Percentiles rank a stretch among this genome's conserved stretches.
Conservation (phyloP, 23 red algal genomes). For the Gracilaria gracilis region DNA sequence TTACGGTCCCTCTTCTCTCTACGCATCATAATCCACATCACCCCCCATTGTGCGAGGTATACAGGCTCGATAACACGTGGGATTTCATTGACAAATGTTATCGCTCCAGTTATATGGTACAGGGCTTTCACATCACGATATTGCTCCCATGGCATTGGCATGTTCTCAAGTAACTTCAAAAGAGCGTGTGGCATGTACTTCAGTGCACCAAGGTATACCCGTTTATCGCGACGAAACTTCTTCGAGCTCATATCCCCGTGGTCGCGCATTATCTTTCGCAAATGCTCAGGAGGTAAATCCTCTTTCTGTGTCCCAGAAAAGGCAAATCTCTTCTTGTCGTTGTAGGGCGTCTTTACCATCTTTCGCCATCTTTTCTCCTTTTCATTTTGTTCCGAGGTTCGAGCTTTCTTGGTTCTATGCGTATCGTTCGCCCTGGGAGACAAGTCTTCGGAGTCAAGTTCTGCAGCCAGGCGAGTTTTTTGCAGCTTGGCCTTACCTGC, state of each 20-base stretch:
- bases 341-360: constrained; percentile 52
- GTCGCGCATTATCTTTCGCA: constrained; percentile 94
- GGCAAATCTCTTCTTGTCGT: constrained; percentile 73
- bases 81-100: constrained; percentile 93
- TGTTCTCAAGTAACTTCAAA: constrained; percentile 93
- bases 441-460: neutral
- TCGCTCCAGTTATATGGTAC: constrained; percentile 94
- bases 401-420: neutral
- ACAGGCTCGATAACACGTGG: constrained; percentile 90
- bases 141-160: constrained; percentile 98
- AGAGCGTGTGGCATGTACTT: constrained; percentile 97
- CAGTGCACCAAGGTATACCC: constrained; percentile 92
- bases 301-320: constrained; percentile 86
- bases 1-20: constrained; percentile 85
- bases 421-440: neutral
- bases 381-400: neutral
- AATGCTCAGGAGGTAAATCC: constrained; percentile 91
- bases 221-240: constrained; percentile 86
- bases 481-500: neutral
- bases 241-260: constrained; percentile 94
- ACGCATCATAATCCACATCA: constrained; percentile 91
- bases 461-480: neutral
- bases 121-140: constrained; percentile 84
- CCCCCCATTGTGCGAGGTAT: constrained; percentile 94
- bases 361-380: constrained; percentile 68